Evolutionary conservation across 192 early-diverging fungal species (phyloP).

Genomic region (Backusella circina): DNA sequence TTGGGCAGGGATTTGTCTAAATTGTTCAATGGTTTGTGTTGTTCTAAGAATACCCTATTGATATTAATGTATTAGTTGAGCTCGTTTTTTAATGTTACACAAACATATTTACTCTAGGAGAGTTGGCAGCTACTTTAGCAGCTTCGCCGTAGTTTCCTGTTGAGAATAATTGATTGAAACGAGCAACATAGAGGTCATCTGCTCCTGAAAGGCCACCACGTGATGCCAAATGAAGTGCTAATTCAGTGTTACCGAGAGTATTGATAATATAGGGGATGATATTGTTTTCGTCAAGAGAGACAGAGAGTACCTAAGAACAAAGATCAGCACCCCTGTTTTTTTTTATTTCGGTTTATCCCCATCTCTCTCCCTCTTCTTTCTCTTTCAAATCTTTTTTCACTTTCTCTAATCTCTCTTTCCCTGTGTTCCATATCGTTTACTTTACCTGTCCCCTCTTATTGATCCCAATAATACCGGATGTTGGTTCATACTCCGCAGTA

Average conservation of each 20-base stretch:
- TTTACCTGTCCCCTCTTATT: conserved; percentile 91
- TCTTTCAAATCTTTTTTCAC: background rate
- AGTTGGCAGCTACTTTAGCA: conserved; percentile 92
- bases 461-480: conserved; percentile 89
- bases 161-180: conserved; percentile 85
- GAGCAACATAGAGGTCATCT: conserved; percentile 84
- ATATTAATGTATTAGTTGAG: background rate
- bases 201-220: conserved; percentile 90
- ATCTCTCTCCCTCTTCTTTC: background rate
- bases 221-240: conserved; percentile 87
- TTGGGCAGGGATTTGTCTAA: conserved; percentile 76
- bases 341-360: background rate
- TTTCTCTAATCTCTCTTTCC: background rate
- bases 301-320: conserved; percentile 79
- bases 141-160: conserved; percentile 82
- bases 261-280: conserved; percentile 90
- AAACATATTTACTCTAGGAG: conserved; percentile 66
- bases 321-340: background rate
- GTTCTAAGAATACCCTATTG: conserved; percentile 88
- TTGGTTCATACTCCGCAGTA: conserved; percentile 82
- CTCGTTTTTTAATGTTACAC: background rate
- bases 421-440: background rate
- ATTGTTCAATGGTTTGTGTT: conserved; percentile 89
- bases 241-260: conserved; percentile 79
- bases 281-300: conserved; percentile 86